A percentile compares a stretch with the other conserved stretches of the same genome.
Evolutionary conservation across 306 rosid genomes (phyloP).

Genomic region (Cajanus cajan): DNA sequence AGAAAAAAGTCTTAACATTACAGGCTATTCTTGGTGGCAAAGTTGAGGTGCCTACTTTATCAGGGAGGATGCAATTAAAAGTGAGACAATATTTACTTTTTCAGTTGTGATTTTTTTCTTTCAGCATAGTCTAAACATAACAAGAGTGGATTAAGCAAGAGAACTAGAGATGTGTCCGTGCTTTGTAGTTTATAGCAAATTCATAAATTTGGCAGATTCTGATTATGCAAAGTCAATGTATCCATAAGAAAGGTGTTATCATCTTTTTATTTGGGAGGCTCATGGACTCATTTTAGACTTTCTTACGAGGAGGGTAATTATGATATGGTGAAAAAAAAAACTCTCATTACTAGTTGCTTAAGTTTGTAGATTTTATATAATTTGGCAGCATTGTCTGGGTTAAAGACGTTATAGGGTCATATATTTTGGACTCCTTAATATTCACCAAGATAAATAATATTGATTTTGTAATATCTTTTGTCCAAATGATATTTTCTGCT

Average conservation of each 20-base stretch:
- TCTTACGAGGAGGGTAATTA: background rate
- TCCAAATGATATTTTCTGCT: constrained; percentile 8
- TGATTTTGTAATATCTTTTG: background rate
- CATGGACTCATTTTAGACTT: background rate
- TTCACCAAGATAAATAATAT: background rate
- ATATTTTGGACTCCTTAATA: background rate
- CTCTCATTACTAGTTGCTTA: background rate
- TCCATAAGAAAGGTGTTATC: background rate
- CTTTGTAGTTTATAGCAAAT: background rate
- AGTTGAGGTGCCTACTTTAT: constrained; percentile 87
- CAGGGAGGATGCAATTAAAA: constrained; percentile 67
- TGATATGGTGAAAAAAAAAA: background rate
- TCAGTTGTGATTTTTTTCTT: background rate
- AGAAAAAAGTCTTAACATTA: constrained; percentile 26
- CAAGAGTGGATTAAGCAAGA: background rate
- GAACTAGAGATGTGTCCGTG: too few species aligned
- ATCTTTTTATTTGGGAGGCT: background rate
- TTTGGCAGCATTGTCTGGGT: background rate
- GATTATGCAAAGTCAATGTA: background rate
- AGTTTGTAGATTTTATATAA: background rate
- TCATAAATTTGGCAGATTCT: background rate
- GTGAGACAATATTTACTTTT: constrained; percentile 47
- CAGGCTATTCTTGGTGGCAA: constrained; percentile 97
- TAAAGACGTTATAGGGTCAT: background rate
- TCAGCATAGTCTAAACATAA: background rate